Percentiles rank a stretch among this genome's conserved stretches.
These are phyloP conservation scores for Colletotrichum paranaense DNA, from an alignment of 2,329 filamentous ascomycete genomes.

Conservation along the genomic window DNA sequence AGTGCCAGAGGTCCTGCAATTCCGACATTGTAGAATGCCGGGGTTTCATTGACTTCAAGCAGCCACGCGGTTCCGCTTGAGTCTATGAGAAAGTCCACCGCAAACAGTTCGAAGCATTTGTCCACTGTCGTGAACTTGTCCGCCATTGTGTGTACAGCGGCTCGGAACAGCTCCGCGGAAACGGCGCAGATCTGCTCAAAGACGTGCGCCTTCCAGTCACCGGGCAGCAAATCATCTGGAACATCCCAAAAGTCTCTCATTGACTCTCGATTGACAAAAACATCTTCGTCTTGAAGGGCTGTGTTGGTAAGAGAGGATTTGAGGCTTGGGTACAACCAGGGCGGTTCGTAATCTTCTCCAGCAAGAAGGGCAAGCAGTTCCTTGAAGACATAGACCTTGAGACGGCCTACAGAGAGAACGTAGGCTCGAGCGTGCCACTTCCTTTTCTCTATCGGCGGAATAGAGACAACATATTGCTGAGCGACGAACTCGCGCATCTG, in stretches of 20 bases:
- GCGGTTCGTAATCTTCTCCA: constrained; percentile 47
- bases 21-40: constrained; percentile 49
- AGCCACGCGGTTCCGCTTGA: constrained; percentile 46
- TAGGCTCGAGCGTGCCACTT: constrained; percentile 53
- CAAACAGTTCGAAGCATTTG: constrained; percentile 52
- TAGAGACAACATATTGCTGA: constrained; percentile 48
- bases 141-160: constrained; percentile 50
- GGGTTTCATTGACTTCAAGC: constrained; percentile 52
- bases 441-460: constrained; percentile 44
- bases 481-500: constrained; percentile 52
- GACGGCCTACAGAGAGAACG: constrained; percentile 48
- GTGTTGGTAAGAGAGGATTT: constrained; percentile 51
- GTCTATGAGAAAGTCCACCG: constrained; percentile 50
- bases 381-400: constrained; percentile 50
- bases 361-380: constrained; percentile 51
- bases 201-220: constrained; percentile 45
- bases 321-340: constrained; percentile 48
- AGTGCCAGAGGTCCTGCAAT: constrained; percentile 47
- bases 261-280: constrained; percentile 44
- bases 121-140: constrained; percentile 51
- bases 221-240: constrained; percentile 43
- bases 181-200: constrained; percentile 50
- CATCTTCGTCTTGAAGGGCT: constrained; percentile 48
- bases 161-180: constrained; percentile 47
- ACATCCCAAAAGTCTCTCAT: constrained; percentile 49